Evolutionary conservation across 768 basidiomycete genomes (phyloP), one percentile per base, ranked within the genome.

Genomic region (Lactarius psammicola): DNA sequence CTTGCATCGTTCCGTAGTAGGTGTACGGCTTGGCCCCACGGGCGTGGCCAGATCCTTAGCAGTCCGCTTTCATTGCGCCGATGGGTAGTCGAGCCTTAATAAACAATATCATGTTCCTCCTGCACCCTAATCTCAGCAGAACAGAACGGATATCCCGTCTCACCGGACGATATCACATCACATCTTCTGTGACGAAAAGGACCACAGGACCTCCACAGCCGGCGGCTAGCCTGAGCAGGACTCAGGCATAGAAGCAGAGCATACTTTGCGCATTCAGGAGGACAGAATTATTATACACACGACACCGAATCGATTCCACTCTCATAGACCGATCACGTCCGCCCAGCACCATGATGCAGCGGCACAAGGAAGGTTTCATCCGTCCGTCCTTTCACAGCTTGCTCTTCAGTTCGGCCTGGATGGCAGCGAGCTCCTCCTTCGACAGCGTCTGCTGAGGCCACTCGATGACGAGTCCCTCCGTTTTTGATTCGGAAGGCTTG

Each of bases 391-490:
- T n/a, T 76, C 70, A 86, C 51, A 86, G 75, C 75, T 82, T 86
- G 56, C 72, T 76, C 76, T 83, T 82, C 68, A 94, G 70, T 63
- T 88, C 87, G 60, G 86, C 85, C 34, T 80, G 80, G 20, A 85
- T 69, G 71, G 78, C 78, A 74, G 82, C 78, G 59, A 94, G 75
- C 40, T 90, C 88, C 7, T 87, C 89, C 77, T 85, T 87, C n/a
- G 81, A 75, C 31, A 81, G 70, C 54, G 78, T 72, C 76, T 86
- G 78, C 1, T 80, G 74, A 1, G 92, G 92, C 96, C 96, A 98
- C 20, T 84, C 85, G 62, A 98, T 78, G 15, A 85, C 85, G 31
- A 99, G 81, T 4, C 96, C 96, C 70, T 90, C 86, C 5, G 82
- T 73, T 54, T 87, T 83, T 6, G 78, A 77, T 2, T 73, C 81